phyloP scores from a whole-genome alignment of 495 filamentous ascomycete species.

The Podospora australis region DNA sequence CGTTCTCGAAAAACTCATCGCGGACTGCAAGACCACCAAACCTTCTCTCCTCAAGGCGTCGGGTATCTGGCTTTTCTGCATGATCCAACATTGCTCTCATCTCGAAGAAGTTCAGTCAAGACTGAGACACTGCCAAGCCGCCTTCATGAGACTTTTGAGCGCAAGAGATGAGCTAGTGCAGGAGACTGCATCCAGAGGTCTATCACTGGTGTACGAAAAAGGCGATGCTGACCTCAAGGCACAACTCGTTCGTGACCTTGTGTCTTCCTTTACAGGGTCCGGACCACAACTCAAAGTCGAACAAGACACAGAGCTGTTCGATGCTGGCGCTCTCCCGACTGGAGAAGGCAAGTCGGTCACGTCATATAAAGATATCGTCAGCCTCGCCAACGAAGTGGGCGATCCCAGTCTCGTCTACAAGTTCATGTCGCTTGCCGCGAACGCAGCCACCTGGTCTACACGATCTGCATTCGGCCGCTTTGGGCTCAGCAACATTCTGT shows the following conservation, averaged over 20 bases:
- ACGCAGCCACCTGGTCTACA: constrained; percentile 92
- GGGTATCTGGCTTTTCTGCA: constrained; percentile 83
- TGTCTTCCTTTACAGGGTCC: constrained; percentile 76
- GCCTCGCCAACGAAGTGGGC: constrained; percentile 83
- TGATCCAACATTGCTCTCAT: constrained; percentile 88
- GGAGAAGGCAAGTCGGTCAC: constrained; percentile 83
- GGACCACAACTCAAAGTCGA: constrained; percentile 71
- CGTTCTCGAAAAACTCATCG: constrained; percentile 61
- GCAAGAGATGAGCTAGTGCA: constrained; percentile 91
- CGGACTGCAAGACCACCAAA: constrained; percentile 73
- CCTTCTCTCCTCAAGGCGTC: constrained; percentile 82
- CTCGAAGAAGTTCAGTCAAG: constrained; percentile 60
- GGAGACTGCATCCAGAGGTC: constrained; percentile 85
- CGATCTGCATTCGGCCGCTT: constrained; percentile 92
- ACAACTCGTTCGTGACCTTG: constrained; percentile 77
- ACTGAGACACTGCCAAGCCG: constrained; percentile 72
- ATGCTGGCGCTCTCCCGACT: constrained; percentile 85
- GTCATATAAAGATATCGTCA: constrained; percentile 95
- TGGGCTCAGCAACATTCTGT: constrained; percentile 84
- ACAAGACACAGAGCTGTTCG: constrained; percentile 86
- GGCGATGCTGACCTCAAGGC: constrained; percentile 74
- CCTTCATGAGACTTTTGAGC: constrained; percentile 79
- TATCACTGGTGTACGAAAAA: constrained; percentile 86
- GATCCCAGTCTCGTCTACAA: constrained; percentile 92
- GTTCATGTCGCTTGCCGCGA: constrained; percentile 92